Evolutionary conservation across 192 early-diverging fungal genomes (phyloP), one percentile per base, ranked within the genome.

Genomic region (Pilobolus umbonatus): DNA sequence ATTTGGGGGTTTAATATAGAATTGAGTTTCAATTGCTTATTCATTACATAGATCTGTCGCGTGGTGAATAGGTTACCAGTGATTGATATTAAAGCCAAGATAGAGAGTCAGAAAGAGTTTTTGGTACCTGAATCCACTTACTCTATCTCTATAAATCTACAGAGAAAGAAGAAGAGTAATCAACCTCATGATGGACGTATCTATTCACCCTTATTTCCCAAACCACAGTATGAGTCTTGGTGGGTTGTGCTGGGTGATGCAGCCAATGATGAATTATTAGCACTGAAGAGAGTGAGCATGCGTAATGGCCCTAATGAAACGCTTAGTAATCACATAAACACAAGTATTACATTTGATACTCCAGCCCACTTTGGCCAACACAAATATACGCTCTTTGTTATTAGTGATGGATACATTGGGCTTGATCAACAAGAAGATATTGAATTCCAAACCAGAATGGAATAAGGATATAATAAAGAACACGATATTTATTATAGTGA

Each of bases 331-430:
- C 70, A 55, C 32, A 55, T 72, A 55, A 77, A 45, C 11, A 57
- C 72, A 4, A 69, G 48, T 12, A 12, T 97, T 5, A 69, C 93
- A 51, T 96, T 99, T 77, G 72, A 83, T 3, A 89, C 85, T 31
- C 79, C 83, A 25, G 61, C 57, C 5, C 66, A 66, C 26, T 39
- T 64, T 48, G 88, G 88, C 8, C 61, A 79, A 43, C 74, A 79
- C 40, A 67, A 64, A 31, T 81, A 82, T 52, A 89, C 85, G 60
- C 66, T 98, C 52, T 96, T 86, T 72, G 65, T 93, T 26, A 95
- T 99, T 86, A 94, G 93, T 56, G 95, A 99, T 64, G 84, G 83
- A 17, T 98, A 94, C 69, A 71, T 86, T 58, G 97, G 97, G 11
- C 90, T 89, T 26, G 95, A 98, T 72, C 95, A 97, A 69, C 94